Percentiles rank a stretch among this genome's conserved stretches.
phyloP scores from a whole-genome alignment of 148 eudicot genomes.

The Euryodendron excelsum region DNA sequence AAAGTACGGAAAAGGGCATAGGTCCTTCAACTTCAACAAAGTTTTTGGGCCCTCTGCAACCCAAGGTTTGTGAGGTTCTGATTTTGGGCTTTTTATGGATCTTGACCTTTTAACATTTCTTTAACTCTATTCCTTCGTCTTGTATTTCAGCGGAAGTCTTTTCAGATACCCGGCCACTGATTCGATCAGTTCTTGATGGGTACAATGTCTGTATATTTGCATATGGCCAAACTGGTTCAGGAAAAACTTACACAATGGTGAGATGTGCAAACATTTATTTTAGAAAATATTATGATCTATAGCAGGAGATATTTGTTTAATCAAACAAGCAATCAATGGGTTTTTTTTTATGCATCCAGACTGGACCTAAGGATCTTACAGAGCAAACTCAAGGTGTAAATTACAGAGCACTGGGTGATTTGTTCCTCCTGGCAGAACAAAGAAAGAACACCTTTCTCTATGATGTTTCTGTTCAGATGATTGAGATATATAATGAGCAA shows the following conservation, averaged over 20 bases:
- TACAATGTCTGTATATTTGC: constrained; percentile 96
- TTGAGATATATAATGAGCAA: constrained; percentile 97
- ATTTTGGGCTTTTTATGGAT: neutral
- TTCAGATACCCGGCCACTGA: constrained; percentile 78
- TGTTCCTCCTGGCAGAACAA: constrained; percentile 77
- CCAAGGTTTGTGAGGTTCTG: constrained; percentile 57
- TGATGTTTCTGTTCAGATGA: constrained; percentile 97
- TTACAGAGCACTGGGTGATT: constrained; percentile 83
- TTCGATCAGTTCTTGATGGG: constrained; percentile 97
- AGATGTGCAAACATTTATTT: constrained; percentile 11
- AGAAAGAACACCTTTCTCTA: constrained; percentile 75
- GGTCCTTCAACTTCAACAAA: constrained; percentile 84
- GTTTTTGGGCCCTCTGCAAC: constrained; percentile 89
- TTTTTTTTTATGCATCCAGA: constrained; percentile 36
- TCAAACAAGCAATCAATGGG: constrained; percentile 5
- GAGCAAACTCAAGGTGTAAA: constrained; percentile 90
- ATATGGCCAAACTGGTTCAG: constrained; percentile 98
- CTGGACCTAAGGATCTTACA: constrained; percentile 84
- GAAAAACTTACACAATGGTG: constrained; percentile 95
- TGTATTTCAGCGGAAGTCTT: constrained; percentile 74
- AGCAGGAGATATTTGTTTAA: neutral
- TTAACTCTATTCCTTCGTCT: constrained; percentile 19
- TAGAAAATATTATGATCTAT: neutral
- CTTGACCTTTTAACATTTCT: neutral
- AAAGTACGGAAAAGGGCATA: constrained; percentile 75